Evolutionary conservation across 768 basidiomycete genomes (phyloP).

Genomic region (Trichaptum fuscoviolaceum): DNA sequence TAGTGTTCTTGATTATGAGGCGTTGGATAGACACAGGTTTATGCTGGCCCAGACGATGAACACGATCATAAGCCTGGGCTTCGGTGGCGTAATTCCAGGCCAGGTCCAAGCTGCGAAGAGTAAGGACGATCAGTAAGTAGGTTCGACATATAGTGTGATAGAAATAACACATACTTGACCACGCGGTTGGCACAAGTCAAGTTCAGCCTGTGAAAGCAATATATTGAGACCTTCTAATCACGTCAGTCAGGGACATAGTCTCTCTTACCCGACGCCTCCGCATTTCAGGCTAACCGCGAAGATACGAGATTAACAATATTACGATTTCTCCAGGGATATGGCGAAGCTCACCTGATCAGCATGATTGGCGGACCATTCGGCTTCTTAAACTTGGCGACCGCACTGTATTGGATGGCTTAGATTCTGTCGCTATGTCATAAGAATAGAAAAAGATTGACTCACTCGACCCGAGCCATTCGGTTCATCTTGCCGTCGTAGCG

Average conservation of each 20-base stretch:
- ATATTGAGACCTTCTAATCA: neutral
- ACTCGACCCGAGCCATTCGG: slow-evolving; percentile 41
- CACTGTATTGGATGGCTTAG: slow-evolving; percentile 11
- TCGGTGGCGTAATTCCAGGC: slow-evolving; percentile 73
- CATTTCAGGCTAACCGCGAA: slow-evolving; percentile 46
- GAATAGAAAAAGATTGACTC: neutral
- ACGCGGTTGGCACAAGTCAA: slow-evolving; percentile 65
- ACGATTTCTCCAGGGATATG: neutral
- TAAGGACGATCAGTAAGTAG: neutral
- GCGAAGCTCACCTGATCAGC: slow-evolving; percentile 49
- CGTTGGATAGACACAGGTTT: slow-evolving; percentile 66
- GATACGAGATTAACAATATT: slow-evolving; percentile 1
- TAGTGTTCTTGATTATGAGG: slow-evolving; percentile 59
- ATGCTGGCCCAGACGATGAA: slow-evolving; percentile 66
- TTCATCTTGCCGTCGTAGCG: slow-evolving; percentile 72
- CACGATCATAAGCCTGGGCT: slow-evolving; percentile 57
- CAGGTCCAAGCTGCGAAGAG: slow-evolving; percentile 50
- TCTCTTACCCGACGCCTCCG: slow-evolving; percentile 54
- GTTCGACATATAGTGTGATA: neutral
- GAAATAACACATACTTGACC: slow-evolving; percentile 44
- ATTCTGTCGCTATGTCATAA: neutral
- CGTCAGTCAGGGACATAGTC: neutral
- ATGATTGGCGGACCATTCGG: slow-evolving; percentile 56
- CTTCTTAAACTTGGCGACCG: slow-evolving; percentile 49
- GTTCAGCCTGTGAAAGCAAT: slow-evolving; percentile 35